Conservation (phyloP, 495 filamentous ascomycete species). For the Penicillium mononematosum region DNA sequence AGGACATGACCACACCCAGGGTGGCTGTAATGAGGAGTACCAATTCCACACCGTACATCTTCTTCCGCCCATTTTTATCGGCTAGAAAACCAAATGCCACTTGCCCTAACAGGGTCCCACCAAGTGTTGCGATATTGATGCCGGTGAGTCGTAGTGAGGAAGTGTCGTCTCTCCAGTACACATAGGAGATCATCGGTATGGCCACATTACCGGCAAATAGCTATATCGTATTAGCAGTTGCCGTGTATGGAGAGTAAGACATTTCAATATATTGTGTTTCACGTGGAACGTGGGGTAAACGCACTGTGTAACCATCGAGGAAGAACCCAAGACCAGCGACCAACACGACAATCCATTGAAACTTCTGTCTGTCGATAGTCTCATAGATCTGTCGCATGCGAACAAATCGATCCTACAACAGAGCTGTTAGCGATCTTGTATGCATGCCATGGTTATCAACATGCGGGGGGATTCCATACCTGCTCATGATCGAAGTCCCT, state of each 20-base stretch:
- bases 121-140: conserved; percentile 61
- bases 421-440: background rate
- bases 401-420: conserved; percentile 44
- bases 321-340: conserved; percentile 69
- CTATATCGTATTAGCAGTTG: conserved; percentile 25
- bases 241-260: background rate
- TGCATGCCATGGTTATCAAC: background rate
- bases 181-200: conserved; percentile 58
- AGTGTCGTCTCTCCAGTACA: conserved; percentile 56
- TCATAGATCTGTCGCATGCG: conserved; percentile 51
- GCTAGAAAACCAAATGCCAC: conserved; percentile 62
- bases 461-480: conserved; percentile 19
- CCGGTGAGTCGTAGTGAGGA: conserved; percentile 40
- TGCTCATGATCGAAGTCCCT: conserved; percentile 52
- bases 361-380: conserved; percentile 48
- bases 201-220: conserved; percentile 65
- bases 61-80: conserved; percentile 60
- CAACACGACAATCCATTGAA: conserved; percentile 50
- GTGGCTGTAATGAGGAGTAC: conserved; percentile 57
- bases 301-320: conserved; percentile 66
- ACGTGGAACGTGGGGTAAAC: conserved; percentile 8
- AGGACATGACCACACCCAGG: conserved; percentile 53
- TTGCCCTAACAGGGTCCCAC: conserved; percentile 59
- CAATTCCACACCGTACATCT: conserved; percentile 64
- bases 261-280: background rate